Evolutionary conservation across 371 early-diverging fungal species (phyloP).

Genomic region (Sporodiniella umbellata): DNA sequence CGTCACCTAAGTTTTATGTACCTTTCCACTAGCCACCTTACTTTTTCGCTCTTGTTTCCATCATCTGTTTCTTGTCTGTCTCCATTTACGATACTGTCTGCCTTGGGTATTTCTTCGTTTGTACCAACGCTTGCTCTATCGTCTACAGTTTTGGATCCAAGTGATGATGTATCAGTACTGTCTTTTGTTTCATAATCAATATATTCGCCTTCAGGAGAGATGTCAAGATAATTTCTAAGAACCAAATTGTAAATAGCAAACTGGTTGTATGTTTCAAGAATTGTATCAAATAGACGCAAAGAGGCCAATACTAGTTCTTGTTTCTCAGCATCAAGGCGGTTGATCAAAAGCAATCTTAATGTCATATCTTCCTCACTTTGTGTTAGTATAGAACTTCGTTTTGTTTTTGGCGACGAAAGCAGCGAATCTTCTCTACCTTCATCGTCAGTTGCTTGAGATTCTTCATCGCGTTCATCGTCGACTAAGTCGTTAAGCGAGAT

Average conservation of each 20-base stretch:
- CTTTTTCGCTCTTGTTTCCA: slow-evolving; percentile 41
- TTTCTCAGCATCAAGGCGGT: slow-evolving; percentile 42
- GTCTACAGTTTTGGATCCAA: slow-evolving; percentile 36
- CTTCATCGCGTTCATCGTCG: slow-evolving; percentile 37
- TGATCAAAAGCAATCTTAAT: slow-evolving; percentile 33
- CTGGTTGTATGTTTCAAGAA: slow-evolving; percentile 63
- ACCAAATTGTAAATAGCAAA: slow-evolving; percentile 62
- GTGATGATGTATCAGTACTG: slow-evolving; percentile 34
- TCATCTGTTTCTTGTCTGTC: slow-evolving; percentile 12
- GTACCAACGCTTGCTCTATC: slow-evolving; percentile 22
- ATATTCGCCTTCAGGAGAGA: slow-evolving; percentile 42
- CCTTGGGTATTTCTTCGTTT: slow-evolving; percentile 10
- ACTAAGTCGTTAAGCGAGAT: slow-evolving; percentile 23
- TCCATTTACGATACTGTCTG: slow-evolving; percentile 15
- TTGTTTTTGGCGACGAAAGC: neutral
- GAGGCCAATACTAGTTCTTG: slow-evolving; percentile 53
- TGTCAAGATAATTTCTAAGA: slow-evolving; percentile 56
- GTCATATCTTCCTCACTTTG: slow-evolving; percentile 31
- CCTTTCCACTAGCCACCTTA: slow-evolving; percentile 53
- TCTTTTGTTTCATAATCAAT: slow-evolving; percentile 28
- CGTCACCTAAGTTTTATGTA: slow-evolving; percentile 3
- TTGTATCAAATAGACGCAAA: slow-evolving; percentile 58
- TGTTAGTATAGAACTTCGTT: neutral
- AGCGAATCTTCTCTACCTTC: neutral
- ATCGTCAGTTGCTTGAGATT: slow-evolving; percentile 13